Evolutionary conservation across 2,329 filamentous ascomycete genomes (phyloP).

Genomic region (Cordyceps farinosa): DNA sequence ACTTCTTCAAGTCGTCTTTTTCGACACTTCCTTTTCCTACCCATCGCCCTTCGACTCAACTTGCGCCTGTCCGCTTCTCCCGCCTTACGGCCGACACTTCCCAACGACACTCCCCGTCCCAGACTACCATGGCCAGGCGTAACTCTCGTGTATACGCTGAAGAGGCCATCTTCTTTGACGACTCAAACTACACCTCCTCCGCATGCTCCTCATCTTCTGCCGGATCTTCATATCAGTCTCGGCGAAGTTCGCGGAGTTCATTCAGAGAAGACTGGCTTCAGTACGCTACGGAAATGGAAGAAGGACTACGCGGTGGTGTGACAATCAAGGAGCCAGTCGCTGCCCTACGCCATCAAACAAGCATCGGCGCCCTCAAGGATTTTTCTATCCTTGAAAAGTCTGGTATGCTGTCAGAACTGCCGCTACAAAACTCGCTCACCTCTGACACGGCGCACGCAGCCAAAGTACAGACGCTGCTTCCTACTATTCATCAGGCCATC

Average conservation of each 20-base stretch:
- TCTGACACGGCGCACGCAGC: slow-evolving; percentile 2
- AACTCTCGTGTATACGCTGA: slow-evolving; percentile 24
- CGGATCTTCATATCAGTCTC: slow-evolving; percentile 26
- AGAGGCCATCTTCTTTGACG: slow-evolving; percentile 20
- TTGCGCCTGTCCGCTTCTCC: neutral
- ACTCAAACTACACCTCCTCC: slow-evolving; percentile 13
- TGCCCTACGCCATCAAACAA: slow-evolving; percentile 5
- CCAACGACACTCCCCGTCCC: neutral
- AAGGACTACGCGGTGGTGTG: slow-evolving; percentile 18
- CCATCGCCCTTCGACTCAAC: neutral
- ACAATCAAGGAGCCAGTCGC: neutral
- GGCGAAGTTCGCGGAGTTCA: slow-evolving; percentile 30
- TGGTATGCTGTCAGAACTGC: slow-evolving; percentile 2
- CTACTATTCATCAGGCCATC: slow-evolving; percentile 6
- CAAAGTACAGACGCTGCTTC: neutral
- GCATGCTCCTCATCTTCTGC: slow-evolving; percentile 11
- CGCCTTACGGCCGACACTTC: neutral
- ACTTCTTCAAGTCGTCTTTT: neutral
- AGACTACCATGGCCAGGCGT: slow-evolving; percentile 25
- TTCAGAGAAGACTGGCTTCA: slow-evolving; percentile 28
- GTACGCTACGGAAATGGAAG: slow-evolving; percentile 24
- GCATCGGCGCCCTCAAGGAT: neutral
- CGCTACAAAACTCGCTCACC: neutral
- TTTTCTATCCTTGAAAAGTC: slow-evolving; percentile 7
- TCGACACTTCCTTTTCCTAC: neutral